phyloP scores from a whole-genome alignment of 495 filamentous ascomycete genomes.

The Durotheca rogersii region DNA sequence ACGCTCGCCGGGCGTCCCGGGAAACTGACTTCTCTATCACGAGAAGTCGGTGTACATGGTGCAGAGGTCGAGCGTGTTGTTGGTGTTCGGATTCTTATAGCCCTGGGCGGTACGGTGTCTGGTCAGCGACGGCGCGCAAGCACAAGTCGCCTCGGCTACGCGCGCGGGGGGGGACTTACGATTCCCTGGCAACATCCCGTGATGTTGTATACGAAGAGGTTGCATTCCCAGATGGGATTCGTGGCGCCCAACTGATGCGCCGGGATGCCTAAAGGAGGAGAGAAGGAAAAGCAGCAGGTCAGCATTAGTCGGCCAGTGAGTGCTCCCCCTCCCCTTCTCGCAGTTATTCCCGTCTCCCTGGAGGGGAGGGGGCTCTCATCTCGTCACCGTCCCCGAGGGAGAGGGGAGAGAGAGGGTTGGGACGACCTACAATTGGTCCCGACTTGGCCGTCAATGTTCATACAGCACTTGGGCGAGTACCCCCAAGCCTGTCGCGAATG shows the following conservation, averaged over 20 bases:
- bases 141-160: too few relatives aligned
- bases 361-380: too few relatives aligned
- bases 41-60: constrained; percentile 16
- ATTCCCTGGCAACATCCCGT: constrained; percentile 35
- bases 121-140: not conserved
- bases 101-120: constrained; percentile 23
- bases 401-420: too few relatives aligned
- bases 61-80: constrained; percentile 32
- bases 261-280: constrained; percentile 21
- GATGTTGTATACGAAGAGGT: constrained; percentile 35
- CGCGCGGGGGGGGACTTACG: constrained; percentile 24
- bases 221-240: constrained; percentile 33
- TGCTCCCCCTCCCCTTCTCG: too few relatives aligned
- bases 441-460: constrained; percentile 31
- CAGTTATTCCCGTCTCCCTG: too few relatives aligned
- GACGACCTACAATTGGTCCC: constrained; percentile 32
- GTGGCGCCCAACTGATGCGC: constrained; percentile 31
- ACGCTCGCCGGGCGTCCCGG: too few relatives aligned
- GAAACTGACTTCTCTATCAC: not conserved
- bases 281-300: not conserved
- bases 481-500: constrained; percentile 21
- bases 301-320: not conserved
- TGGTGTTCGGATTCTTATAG: constrained; percentile 33
- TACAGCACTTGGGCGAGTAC: constrained; percentile 32
- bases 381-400: too few relatives aligned